Evolutionary conservation across 2,329 filamentous ascomycete species (phyloP), one percentile per base, ranked within the genome.

Genomic region (Aspergillus fijiensis): DNA sequence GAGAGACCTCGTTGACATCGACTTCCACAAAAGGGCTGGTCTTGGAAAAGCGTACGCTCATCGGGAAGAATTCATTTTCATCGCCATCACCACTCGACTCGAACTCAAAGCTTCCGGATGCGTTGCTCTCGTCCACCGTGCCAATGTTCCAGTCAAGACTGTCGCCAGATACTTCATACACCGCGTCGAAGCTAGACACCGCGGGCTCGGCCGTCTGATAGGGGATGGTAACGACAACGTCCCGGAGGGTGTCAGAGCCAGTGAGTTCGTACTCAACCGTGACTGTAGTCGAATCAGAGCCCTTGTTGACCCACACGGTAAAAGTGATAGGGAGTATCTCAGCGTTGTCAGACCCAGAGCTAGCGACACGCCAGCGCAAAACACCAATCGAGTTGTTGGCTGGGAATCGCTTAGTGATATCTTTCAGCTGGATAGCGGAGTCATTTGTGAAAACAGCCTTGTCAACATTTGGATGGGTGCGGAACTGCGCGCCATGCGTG

Each of bases 1-100:
- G 63, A n/a, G 74, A 73, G 23, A 77, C 77, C 53, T 70, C 68
- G 29, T 69, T 71, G 51, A 98, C 94, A 80, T 97, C 92, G 65
- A 99, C 91, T 70, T 97, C 92, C 54, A 98, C 85, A 76, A 91
- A 96, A 29, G 95, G 94, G 60, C 84, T 86, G 48, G 87, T 85
- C 84, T 96, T 97, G 64, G 86, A 88, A 79, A 99, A 99, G 57
- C 88, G 85, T 62, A 98, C 88, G 57, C 86, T 89, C 93, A 99
- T 98, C 1, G 95, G 95, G 87, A 99, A 99, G 81, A 98, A 98
- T 69, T 97, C 93, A 59, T 91, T 89, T 74, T 98, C 95, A 68
- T 94, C 91, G 58, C 87, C 86, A 67, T 93, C 91, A 58, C 87
- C 86, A 11, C 91, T 87, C 1, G 92, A 92, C 77, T 98, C 95